phyloP scores from a whole-genome alignment of 257 asterid species.

The Solanum chiquidenum region DNA sequence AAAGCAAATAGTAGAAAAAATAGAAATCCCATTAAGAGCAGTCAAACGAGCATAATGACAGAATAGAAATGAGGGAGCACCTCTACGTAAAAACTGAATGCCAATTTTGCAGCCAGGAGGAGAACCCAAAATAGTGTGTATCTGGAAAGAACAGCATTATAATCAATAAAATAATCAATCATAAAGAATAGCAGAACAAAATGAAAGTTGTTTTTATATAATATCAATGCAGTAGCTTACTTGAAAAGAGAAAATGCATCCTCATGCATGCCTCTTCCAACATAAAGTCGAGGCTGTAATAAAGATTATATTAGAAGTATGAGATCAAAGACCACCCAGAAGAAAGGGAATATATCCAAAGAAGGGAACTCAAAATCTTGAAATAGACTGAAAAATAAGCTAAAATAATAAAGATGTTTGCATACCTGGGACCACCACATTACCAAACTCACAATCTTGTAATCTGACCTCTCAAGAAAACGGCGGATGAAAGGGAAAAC shows the following conservation, averaged over 20 bases:
- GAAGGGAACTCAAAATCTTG: background rate
- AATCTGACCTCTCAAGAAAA: slow-evolving; percentile 79
- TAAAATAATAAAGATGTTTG: background rate
- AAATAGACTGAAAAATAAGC: background rate
- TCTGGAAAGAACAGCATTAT: slow-evolving; percentile 24
- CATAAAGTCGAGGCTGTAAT: slow-evolving; percentile 90
- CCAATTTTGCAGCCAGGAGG: slow-evolving; percentile 79
- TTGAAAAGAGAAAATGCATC: slow-evolving; percentile 75
- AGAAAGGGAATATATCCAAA: background rate
- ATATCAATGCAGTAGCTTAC: slow-evolving; percentile 22
- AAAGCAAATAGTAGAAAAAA: background rate
- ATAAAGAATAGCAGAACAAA: background rate
- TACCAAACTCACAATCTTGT: slow-evolving; percentile 71
- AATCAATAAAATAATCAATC: slow-evolving; percentile 8
- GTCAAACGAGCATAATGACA: background rate
- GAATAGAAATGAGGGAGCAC: slow-evolving; percentile 21
- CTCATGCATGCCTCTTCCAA: slow-evolving; percentile 99
- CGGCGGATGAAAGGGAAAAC: slow-evolving; percentile 81
- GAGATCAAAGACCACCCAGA: slow-evolving; percentile 3
- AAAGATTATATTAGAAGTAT: background rate
- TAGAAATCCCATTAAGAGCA: background rate
- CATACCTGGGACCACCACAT: slow-evolving; percentile 99
- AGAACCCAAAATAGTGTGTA: slow-evolving; percentile 90
- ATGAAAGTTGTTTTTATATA: slow-evolving; percentile 4
- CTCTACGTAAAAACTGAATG: slow-evolving; percentile 85